Base-by-base conservation (phyloP, 2,329 filamentous ascomycete species). In the Neodidymelliopsis sp. region DNA sequence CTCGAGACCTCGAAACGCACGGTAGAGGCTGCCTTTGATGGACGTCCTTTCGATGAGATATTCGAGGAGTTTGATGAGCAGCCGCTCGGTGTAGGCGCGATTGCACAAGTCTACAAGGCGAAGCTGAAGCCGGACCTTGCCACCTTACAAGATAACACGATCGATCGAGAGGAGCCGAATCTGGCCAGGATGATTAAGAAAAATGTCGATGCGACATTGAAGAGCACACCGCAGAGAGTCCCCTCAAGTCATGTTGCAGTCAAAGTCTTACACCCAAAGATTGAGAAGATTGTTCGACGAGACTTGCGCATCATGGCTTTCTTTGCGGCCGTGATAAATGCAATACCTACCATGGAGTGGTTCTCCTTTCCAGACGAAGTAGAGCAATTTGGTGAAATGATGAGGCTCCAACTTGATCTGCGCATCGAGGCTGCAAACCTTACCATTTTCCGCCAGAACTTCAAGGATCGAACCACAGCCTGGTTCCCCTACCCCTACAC, bases 71-170 rank as follows among this genome's bases (percentile, higher is more conserved):
- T 99, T 60, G 82, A 97, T 20, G 90, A 95, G 74, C 85, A 80
- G 59, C 94, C 94, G 0, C 77, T 99, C 0, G 94, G 94, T 1
- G 93, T 97, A 1, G 94, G 94, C 9, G 94, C 94, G 22, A 97
- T 99, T 63, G 94, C 94, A 0, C 94, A 99, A 71, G 94, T 97
- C 2, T 99, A 99, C 81, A 95, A 91, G 69, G 94, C 94, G 0
- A 97, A 91, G 71, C 76, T 99, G 34, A 95, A 91, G 66, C 83
- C 89, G 0, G 86, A 89, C 60, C 77, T 97, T 41, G 85, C 89
- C 5, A 81, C 80, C 1, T 82, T 84, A 0, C 82, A 83, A 36
- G 80, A 85, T 35, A 70, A 77, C 15, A 84, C 87, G 40, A 70
- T 85, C 1, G 69, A 76, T 4, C 65, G 73, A 0, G 75, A 81